phyloP scores from a whole-genome alignment of 1,284 basidiomycete genomes.

The Boletellus dicymbophilus region DNA sequence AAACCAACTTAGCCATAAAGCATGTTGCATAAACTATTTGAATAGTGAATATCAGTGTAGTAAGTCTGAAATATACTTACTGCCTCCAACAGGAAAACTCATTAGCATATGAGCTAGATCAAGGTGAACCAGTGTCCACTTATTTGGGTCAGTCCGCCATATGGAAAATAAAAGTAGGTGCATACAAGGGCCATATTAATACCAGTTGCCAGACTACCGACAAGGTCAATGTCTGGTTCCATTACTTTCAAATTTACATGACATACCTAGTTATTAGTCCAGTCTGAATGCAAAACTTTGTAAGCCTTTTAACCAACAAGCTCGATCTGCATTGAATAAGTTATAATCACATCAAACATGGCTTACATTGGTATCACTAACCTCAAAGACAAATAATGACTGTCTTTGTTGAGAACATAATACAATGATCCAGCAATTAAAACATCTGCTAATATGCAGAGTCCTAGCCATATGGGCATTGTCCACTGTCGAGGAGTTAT shows the following conservation, averaged over 20 bases:
- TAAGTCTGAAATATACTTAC: constrained; percentile 10
- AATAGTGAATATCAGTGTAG: neutral
- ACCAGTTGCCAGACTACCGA: constrained; percentile 14
- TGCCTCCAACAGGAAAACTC: constrained; percentile 24
- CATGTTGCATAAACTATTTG: constrained; percentile 27
- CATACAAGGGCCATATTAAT: constrained; percentile 17
- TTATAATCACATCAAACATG: neutral
- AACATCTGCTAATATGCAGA: constrained; percentile 23
- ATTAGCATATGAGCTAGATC: constrained; percentile 18
- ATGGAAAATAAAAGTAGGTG: neutral
- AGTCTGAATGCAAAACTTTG: constrained; percentile 26
- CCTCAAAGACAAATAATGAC: constrained; percentile 10
- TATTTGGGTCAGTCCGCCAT: neutral
- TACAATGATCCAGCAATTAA: constrained; percentile 22
- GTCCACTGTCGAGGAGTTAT: constrained; percentile 16
- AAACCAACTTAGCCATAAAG: constrained; percentile 27
- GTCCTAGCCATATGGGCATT: constrained; percentile 20
- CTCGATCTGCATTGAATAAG: constrained; percentile 8
- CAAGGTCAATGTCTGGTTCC: neutral
- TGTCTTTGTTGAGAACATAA: constrained; percentile 8
- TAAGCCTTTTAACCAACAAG: constrained; percentile 16
- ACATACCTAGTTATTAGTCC: constrained; percentile 26
- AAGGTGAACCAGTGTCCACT: constrained; percentile 21
- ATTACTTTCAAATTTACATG: neutral
- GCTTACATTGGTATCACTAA: neutral